phyloP scores from a whole-genome alignment of 106 monocot genomes.

The Cymbidium sinense region DNA sequence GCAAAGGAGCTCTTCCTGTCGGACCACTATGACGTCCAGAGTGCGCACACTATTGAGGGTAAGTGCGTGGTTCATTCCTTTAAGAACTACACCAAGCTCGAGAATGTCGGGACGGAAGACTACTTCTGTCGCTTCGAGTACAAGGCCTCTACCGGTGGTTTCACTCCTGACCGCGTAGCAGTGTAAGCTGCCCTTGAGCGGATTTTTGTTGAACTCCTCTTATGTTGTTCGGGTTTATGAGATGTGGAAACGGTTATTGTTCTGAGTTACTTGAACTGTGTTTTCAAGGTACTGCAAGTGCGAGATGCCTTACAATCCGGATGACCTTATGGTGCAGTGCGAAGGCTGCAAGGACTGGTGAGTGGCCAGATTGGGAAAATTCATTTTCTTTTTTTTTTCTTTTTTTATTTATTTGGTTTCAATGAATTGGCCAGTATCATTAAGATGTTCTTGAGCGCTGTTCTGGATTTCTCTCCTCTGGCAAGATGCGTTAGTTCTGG shows the following conservation, averaged over 20 bases:
- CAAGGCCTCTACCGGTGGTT: slow-evolving; percentile 25
- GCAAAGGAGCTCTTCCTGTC: slow-evolving; percentile 22
- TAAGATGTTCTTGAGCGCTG: no score
- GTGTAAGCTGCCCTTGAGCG: slow-evolving; percentile 10
- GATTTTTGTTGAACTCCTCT: no score
- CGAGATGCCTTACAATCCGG: slow-evolving; percentile 31
- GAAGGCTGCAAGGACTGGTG: slow-evolving; percentile 29
- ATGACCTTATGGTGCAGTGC: slow-evolving; percentile 27
- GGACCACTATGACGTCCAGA: slow-evolving; percentile 28
- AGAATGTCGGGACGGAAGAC: slow-evolving; percentile 21
- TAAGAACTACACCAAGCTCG: slow-evolving; percentile 28
- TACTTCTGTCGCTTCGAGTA: slow-evolving; percentile 28
- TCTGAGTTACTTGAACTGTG: neutral
- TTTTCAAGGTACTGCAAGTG: slow-evolving; percentile 25
- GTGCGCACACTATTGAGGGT: slow-evolving; percentile 25
- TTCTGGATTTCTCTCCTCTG: no score
- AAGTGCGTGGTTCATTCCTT: slow-evolving; percentile 26
- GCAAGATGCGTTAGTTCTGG: no score
- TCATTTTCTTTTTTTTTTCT: neutral
- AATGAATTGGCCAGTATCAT: neutral
- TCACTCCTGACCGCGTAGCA: slow-evolving; percentile 25
- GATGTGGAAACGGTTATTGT: neutral
- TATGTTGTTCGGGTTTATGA: neutral
- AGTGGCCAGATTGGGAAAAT: neutral
- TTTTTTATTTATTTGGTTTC: neutral